phyloP scores from a whole-genome alignment of 2,329 filamentous ascomycete species.

The Penicillium sp. region DNA sequence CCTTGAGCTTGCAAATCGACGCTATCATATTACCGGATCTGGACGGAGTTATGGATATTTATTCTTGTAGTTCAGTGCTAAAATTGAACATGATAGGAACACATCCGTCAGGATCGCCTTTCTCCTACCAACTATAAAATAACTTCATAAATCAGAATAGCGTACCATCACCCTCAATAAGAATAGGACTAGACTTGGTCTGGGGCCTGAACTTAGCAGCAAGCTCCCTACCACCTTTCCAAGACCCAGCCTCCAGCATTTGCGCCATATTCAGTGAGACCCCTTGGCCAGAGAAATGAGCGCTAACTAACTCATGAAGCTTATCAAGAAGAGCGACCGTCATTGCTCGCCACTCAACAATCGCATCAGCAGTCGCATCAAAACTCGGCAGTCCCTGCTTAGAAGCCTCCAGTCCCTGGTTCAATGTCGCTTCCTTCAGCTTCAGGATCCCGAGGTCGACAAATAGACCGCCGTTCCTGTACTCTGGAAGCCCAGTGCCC shows the following conservation, averaged over 20 bases:
- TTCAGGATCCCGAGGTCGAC: slow-evolving; percentile 55
- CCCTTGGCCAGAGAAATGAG: slow-evolving; percentile 32
- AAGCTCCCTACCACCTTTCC: slow-evolving; percentile 46
- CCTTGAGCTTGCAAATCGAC: no score
- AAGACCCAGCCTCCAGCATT: slow-evolving; percentile 52
- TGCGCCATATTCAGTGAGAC: slow-evolving; percentile 47
- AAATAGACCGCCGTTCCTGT: slow-evolving; percentile 66
- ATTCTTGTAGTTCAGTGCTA: no score
- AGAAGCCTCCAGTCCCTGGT: slow-evolving; percentile 47
- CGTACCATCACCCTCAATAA: slow-evolving; percentile 40
- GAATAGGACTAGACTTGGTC: slow-evolving; percentile 37
- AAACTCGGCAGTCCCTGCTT: slow-evolving; percentile 45
- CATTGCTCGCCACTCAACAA: slow-evolving; percentile 63
- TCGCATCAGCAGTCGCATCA: slow-evolving; percentile 56
- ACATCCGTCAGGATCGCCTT: no score
- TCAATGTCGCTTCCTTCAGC: slow-evolving; percentile 46
- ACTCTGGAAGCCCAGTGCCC: slow-evolving; percentile 66
- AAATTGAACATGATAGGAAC: not conserved
- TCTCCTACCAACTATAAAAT: not conserved
- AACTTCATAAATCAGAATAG: slow-evolving; percentile 27
- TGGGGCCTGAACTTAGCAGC: slow-evolving; percentile 32
- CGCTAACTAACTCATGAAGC: slow-evolving; percentile 50
- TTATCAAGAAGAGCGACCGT: slow-evolving; percentile 58
- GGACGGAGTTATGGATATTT: no score
- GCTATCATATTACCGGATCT: no score